Evolutionary conservation across 2,329 filamentous ascomycete genomes (phyloP).

Genomic region (Graphilbum ipis-grandicollis): DNA sequence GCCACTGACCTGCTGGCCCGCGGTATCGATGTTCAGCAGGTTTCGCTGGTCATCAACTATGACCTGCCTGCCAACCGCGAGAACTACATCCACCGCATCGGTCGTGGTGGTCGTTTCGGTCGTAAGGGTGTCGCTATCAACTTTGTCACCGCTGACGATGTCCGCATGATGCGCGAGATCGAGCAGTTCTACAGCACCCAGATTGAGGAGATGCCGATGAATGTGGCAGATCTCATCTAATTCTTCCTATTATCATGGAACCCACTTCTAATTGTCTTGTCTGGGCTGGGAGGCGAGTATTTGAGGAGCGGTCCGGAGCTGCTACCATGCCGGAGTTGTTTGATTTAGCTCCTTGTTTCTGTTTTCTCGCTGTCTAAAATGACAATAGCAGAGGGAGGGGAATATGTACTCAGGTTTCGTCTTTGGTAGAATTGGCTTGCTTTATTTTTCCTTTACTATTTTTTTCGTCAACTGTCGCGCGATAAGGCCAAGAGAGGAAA

Average conservation of each 20-base stretch:
- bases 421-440: neutral
- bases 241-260: neutral
- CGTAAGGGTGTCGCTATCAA: slow-evolving; percentile 99
- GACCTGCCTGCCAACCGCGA: slow-evolving; percentile 96
- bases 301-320: too few relatives aligned
- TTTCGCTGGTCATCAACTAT: slow-evolving; percentile 99
- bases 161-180: slow-evolving; percentile 99
- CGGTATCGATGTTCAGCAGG: slow-evolving; percentile 99
- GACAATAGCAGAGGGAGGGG: neutral
- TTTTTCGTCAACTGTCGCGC: neutral
- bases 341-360: neutral
- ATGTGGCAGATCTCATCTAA: slow-evolving; percentile 63
- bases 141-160: slow-evolving; percentile 98
- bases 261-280: neutral
- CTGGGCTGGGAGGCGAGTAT: neutral
- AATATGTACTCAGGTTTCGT: too few relatives aligned
- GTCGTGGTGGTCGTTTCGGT: slow-evolving; percentile 98
- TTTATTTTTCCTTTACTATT: neutral
- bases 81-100: slow-evolving; percentile 99
- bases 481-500: neutral
- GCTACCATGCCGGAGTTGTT: neutral
- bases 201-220: slow-evolving; percentile 99
- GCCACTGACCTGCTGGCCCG: slow-evolving; percentile 94
- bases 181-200: slow-evolving; percentile 99
- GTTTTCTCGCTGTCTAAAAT: neutral